Base-by-base conservation (phyloP, 352 stramenopile genomes). In the Pythium sukuiense region DNA sequence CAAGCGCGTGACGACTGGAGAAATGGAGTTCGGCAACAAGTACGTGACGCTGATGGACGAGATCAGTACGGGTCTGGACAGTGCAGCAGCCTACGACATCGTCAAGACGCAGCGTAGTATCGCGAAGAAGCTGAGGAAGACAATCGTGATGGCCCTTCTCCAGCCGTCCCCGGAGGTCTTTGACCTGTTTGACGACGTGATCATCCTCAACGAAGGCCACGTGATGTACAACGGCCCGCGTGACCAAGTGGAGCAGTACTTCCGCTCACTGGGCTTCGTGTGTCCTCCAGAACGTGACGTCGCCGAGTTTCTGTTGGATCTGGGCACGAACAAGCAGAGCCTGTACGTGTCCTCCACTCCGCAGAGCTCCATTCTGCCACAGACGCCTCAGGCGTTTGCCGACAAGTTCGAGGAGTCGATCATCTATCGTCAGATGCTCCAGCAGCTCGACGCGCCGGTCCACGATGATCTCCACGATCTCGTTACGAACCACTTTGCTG, bases 91-190 rank as follows among this genome's bases (percentile, higher is more conserved):
- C 1, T 60, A 77, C 16, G 72, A 79, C 59, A 65, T 52, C 65
- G 76, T 83, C 60, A 79, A 81, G 30, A 54, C 49, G 9, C 48
- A 93, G 0, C 67, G 50, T 6, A 52, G 72, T 56, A 46, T 76
- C 1, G 72, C 72, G 3, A 20, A 73, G 41, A 57, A 26, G 13
- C 27, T 83, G 1, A 27, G 59, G 0, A 50, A 61, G 30, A 81
- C 74, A 8, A 35, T 63, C 7, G 71, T 86, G 2, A 67, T 95
- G 7, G 81, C 81, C 2, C 65, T 96, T 46, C 69, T 94, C 11
- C 70, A 97, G 70, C 90, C 91, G 39, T 74, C 89, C 12, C 91
- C 91, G 7, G 90, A 97, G 73, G 88, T 91, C 12, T 92, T 91
- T 33, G 76, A 79, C 12, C 68, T 96, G 16, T 97, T 98, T 72